A percentile compares a stretch with the other conserved stretches of the same genome.
Evolutionary conservation across 164 flowering plant genomes (phyloP).

Genomic region (Magnolia officinalis): DNA sequence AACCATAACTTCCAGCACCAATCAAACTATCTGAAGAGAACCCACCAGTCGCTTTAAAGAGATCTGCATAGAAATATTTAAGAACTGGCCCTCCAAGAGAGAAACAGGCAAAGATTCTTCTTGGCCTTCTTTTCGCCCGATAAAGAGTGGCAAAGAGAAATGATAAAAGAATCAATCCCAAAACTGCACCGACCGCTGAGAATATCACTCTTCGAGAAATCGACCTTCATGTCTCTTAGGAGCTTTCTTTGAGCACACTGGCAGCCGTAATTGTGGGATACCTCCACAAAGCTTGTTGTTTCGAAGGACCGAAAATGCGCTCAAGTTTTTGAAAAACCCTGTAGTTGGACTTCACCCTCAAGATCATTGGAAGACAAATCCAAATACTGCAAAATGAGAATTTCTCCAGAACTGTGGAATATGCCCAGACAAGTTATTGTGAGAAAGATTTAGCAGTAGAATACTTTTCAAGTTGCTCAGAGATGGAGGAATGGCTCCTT

Average conservation of each 20-base stretch:
- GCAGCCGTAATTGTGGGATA: neutral
- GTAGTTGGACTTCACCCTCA: constrained; percentile 12
- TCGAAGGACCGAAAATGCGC: constrained; percentile 15
- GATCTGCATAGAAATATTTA: constrained; percentile 20
- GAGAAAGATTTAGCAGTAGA: constrained; percentile 3
- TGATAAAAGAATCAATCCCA: neutral
- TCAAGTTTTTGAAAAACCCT: constrained; percentile 21
- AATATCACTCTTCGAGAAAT: neutral
- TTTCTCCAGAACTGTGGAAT: constrained; percentile 7
- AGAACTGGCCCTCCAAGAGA: neutral
- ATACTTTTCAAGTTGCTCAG: constrained; percentile 2
- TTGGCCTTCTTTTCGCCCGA: neutral
- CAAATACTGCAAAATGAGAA: neutral
- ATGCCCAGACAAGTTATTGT: constrained; percentile 11
- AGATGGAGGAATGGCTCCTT: constrained; percentile 7
- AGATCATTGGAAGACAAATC: constrained; percentile 21
- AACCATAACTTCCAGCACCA: constrained; percentile 36
- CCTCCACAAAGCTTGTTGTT: constrained; percentile 18
- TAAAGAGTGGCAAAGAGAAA: neutral
- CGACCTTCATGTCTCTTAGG: neutral
- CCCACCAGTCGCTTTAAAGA: constrained; percentile 26
- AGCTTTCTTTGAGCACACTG: constrained; percentile 5
- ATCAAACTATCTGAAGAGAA: constrained; percentile 29
- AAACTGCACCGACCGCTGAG: neutral
- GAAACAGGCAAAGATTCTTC: neutral